Conservation (phyloP, 2,329 filamentous ascomycete genomes). For the Alternaria incomplexa region DNA sequence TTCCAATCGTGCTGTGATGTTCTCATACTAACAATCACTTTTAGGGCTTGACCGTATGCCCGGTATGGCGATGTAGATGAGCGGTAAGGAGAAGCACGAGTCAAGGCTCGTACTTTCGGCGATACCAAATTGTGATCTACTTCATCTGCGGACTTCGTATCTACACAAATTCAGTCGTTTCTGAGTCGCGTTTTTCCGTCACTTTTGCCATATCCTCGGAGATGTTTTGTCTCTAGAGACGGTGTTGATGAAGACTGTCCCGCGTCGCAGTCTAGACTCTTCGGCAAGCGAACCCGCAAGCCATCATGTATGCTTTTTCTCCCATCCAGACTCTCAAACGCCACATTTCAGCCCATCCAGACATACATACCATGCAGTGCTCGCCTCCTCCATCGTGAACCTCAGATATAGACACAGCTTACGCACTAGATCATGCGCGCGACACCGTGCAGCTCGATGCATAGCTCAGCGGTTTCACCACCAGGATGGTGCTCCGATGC, state of each 20-base stretch:
- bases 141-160: conserved; percentile 1
- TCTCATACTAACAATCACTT: background rate
- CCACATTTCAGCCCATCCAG: background rate
- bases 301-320: background rate
- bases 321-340: background rate
- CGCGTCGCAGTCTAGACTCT: background rate
- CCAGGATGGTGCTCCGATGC: background rate
- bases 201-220: background rate
- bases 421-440: background rate
- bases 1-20: background rate
- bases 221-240: background rate
- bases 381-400: background rate
- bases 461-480: conserved; percentile 2
- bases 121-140: background rate
- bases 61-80: conserved; percentile 2
- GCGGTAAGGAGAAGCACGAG: background rate
- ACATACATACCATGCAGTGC: background rate
- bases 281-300: background rate
- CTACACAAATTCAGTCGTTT: background rate
- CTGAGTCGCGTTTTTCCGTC: background rate
- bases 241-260: background rate
- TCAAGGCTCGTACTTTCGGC: background rate
- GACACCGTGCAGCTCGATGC: background rate
- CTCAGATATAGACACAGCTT: background rate
- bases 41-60: background rate